A percentile compares a stretch with the other conserved stretches of the same genome.
phyloP scores from a whole-genome alignment of 805 yeast species.

The Candida dendrica region DNA sequence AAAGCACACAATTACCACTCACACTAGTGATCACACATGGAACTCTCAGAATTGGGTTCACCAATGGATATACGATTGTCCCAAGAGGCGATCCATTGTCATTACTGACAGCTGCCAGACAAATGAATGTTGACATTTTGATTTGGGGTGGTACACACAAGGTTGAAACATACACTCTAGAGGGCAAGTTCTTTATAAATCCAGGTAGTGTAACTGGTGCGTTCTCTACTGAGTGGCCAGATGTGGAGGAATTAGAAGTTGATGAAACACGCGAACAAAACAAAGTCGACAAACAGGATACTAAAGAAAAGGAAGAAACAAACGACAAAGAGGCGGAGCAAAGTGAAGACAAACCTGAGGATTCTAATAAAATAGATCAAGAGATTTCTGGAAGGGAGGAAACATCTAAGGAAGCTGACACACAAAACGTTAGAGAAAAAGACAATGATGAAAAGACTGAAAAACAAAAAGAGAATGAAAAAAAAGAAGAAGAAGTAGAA shows the following conservation, averaged over 20 bases:
- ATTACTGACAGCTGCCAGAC: constrained; percentile 74
- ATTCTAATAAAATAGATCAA: too few relatives aligned
- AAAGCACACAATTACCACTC: constrained; percentile 43
- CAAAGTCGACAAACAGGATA: constrained; percentile 12
- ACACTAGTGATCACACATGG: constrained; percentile 63
- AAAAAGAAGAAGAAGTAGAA: background rate
- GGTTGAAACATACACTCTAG: constrained; percentile 89
- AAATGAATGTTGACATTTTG: constrained; percentile 84
- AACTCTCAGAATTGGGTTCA: constrained; percentile 70
- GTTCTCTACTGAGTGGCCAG: constrained; percentile 56
- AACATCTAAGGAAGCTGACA: too few relatives aligned
- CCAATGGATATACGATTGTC: constrained; percentile 76
- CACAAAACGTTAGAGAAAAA: too few relatives aligned
- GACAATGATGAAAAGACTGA: too few relatives aligned
- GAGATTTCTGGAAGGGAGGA: too few relatives aligned
- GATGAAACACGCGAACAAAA: constrained; percentile 25
- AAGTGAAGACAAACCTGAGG: too few relatives aligned
- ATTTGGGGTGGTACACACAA: constrained; percentile 91
- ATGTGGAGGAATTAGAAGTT: constrained; percentile 38
- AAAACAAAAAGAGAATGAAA: too few relatives aligned
- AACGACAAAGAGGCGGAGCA: constrained; percentile 4
- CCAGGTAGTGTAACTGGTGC: constrained; percentile 99
- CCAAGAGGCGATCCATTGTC: constrained; percentile 87
- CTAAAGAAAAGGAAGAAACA: constrained; percentile 3
- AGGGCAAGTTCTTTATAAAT: constrained; percentile 88